phyloP scores from a whole-genome alignment of 306 rosid genomes.

The Trichosanthes cucumerina region DNA sequence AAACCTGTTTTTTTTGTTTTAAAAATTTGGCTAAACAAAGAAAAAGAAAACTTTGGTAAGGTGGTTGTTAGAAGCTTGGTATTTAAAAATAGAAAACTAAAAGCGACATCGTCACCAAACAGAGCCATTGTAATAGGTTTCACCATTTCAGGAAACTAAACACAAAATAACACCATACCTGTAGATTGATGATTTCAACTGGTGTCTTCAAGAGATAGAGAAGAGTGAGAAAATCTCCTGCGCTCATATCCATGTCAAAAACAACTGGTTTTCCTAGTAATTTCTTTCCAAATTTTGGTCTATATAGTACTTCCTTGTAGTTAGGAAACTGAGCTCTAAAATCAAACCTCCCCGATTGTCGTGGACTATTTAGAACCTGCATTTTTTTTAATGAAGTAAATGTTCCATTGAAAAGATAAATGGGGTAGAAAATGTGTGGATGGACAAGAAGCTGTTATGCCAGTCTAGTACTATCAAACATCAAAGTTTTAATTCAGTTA shows the following conservation, averaged over 20 bases:
- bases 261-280: conserved; percentile 62
- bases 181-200: conserved; percentile 58
- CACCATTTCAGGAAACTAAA: background rate
- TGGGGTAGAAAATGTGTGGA: background rate
- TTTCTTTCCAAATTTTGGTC: conserved; percentile 40
- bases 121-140: background rate
- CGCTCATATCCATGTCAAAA: conserved; percentile 97
- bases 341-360: conserved; percentile 59
- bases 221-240: conserved; percentile 78
- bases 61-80: background rate
- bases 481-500: background rate
- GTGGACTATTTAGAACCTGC: conserved; percentile 36
- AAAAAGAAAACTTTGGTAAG: background rate
- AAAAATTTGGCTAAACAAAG: background rate
- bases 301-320: conserved; percentile 53
- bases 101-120: background rate
- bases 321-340: conserved; percentile 68
- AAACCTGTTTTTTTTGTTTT: background rate
- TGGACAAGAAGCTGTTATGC: background rate
- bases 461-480: background rate
- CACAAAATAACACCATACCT: conserved; percentile 33
- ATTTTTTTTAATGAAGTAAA: background rate
- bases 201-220: conserved; percentile 77
- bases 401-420: background rate
- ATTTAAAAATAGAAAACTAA: background rate